Evolutionary conservation across 148 eudicot species (phyloP), one percentile per base, ranked within the genome.

Genomic region (Polygonum maritimum): DNA sequence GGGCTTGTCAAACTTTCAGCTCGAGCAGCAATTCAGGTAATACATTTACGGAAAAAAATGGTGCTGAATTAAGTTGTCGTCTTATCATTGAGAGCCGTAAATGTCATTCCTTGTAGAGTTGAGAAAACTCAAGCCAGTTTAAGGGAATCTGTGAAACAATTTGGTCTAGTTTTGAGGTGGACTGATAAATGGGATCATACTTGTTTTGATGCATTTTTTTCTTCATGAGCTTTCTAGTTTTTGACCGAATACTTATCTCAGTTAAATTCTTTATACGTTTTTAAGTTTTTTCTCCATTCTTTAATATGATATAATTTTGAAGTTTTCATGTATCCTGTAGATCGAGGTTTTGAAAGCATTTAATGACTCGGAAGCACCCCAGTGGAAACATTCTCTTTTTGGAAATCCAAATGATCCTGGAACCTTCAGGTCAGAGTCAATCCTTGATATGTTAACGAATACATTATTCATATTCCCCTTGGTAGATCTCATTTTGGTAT

Each of bases 371-470:
- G 99, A 92, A 85, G 97, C 97, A 79, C 91, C 99, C 39, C 97
- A 86, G 78, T 95, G 99, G 99, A 95, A 95, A 78, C 85, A 90
- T 79, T 95, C 99, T 81, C 89, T 95, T 75, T 95, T 95, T 85
- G 99, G 99, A 71, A 95, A 92, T 77, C 99, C 99, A 78, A 92
- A 81, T 79, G 99, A 95, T 80, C 85, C 91, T 35, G 99, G 92
- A 85, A 95, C 99, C 72, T 95, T 84, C 88, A 92, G 93, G 98
- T 94, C 78, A 71, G 82, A 80, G 60, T 69, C 13, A 74, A 67
- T 67, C 44, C 71, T 67, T 67, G 45, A 67, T 16, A 33, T 33
- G 18, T 67, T 36, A 7, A 38, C 15, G 14, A 3, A 44, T 74
- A 44, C 75, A 13, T 74, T 19, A 36, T 36, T 35, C n/a, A 35